Conservation (phyloP, 2,329 filamentous ascomycete species). For the Colletotrichum zoysiae region DNA sequence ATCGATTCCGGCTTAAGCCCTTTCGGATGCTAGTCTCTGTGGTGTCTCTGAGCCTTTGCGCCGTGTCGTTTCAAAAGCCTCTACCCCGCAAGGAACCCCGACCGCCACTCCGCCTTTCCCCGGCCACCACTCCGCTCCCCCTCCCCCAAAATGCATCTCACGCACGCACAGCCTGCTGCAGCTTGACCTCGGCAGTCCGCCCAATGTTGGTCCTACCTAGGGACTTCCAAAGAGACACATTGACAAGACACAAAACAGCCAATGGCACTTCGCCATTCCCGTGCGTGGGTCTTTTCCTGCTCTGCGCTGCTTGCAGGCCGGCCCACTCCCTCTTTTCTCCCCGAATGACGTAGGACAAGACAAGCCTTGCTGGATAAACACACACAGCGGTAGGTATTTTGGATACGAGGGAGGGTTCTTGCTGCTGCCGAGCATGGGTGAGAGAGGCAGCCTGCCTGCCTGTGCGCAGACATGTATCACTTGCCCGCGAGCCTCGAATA, state of each 20-base stretch:
- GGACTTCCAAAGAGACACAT: background rate
- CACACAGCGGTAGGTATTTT: conserved; percentile 1
- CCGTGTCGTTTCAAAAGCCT: background rate
- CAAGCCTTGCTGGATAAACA: conserved; percentile 24
- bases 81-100: conserved; percentile 37
- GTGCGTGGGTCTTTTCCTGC: conserved; percentile 27
- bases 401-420: conserved; percentile 20
- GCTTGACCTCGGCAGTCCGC: conserved; percentile 39
- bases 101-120: conserved; percentile 25
- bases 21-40: background rate
- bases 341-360: conserved; percentile 37
- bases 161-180: conserved; percentile 31
- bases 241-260: conserved; percentile 3
- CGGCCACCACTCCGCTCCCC: conserved; percentile 23
- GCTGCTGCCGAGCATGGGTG: conserved; percentile 16
- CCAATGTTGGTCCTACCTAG: conserved; percentile 35
- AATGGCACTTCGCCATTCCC: conserved; percentile 10
- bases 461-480: background rate
- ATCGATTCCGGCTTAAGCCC: conserved; percentile 1
- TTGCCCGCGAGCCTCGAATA: background rate
- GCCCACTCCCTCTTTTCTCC: conserved; percentile 35
- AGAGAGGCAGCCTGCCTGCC: conserved; percentile 14
- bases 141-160: conserved; percentile 7
- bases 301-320: conserved; percentile 17
- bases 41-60: background rate